phyloP scores from a whole-genome alignment of 1,284 basidiomycete genomes.

The Dichomitus squalens region DNA sequence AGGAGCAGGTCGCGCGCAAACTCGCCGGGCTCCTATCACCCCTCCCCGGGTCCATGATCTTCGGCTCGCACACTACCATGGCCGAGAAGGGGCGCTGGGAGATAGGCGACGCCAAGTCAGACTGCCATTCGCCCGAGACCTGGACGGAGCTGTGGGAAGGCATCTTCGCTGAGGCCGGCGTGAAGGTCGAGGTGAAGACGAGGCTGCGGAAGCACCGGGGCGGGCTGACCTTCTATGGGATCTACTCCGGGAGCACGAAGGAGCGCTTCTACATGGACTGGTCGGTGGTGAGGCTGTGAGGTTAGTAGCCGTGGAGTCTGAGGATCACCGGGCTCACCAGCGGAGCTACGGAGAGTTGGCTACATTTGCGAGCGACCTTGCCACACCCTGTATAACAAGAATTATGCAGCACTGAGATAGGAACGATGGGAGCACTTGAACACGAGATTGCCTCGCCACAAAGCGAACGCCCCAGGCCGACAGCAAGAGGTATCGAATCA shows the following conservation, averaged over 20 bases:
- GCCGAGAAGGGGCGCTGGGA: neutral
- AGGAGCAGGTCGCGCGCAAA: constrained; percentile 39
- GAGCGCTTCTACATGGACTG: constrained; percentile 22
- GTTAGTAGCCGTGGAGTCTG: too few species aligned
- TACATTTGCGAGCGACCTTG: too few species aligned
- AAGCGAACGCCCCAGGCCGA: too few species aligned
- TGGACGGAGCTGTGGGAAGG: constrained; percentile 47
- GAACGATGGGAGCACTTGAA: too few species aligned
- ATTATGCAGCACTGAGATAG: too few species aligned
- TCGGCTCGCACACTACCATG: constrained; percentile 30
- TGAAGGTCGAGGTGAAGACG: too few species aligned
- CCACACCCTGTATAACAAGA: too few species aligned
- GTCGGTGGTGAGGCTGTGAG: neutral
- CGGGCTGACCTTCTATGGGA: constrained; percentile 1
- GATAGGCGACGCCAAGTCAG: constrained; percentile 26
- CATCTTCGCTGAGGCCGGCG: too few species aligned
- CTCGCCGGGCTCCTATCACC: constrained; percentile 41
- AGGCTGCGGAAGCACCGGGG: neutral
- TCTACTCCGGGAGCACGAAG: constrained; percentile 5
- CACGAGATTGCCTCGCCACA: too few species aligned
- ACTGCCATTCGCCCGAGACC: constrained; percentile 39
- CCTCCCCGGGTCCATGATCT: constrained; percentile 35
- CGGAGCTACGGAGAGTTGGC: too few species aligned
- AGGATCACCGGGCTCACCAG: too few species aligned
- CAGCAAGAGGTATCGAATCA: too few species aligned